A percentile compares a stretch with the other conserved stretches of the same genome.
Evolutionary conservation across 108 stramenopile species (phyloP).

Genomic region (Skeletonema marinoi): DNA sequence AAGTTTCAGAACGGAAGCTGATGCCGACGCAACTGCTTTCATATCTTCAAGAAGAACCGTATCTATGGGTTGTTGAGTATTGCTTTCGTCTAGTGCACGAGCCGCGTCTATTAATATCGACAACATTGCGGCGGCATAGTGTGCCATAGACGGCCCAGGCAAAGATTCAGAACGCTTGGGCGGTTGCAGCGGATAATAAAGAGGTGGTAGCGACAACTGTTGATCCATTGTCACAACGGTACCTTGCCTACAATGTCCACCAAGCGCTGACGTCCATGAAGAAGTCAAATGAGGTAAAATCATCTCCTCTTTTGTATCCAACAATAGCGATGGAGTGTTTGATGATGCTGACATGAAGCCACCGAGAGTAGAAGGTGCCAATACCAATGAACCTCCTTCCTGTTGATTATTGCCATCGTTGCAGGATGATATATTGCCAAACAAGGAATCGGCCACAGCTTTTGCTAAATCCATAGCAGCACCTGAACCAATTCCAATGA

Average conservation of each 20-base stretch:
- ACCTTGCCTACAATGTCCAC: constrained; percentile 7
- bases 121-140: constrained; percentile 37
- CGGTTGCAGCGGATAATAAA: constrained; percentile 26
- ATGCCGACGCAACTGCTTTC: constrained; percentile 27
- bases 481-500: constrained; percentile 72
- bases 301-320: constrained; percentile 70
- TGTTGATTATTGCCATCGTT: background rate
- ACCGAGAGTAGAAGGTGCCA: constrained; percentile 64
- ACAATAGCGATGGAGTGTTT: constrained; percentile 48
- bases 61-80: background rate
- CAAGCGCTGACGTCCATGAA: background rate
- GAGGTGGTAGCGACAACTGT: constrained; percentile 33
- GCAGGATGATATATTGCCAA: constrained; percentile 7
- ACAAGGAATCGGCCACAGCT: constrained; percentile 39
- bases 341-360: constrained; percentile 61
- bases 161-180: constrained; percentile 5
- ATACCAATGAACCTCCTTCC: constrained; percentile 35
- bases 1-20: constrained; percentile 22
- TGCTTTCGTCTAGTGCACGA: constrained; percentile 19
- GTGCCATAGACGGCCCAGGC: constrained; percentile 27
- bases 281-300: constrained; percentile 48
- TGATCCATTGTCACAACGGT: constrained; percentile 50
- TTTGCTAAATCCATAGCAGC: constrained; percentile 82
- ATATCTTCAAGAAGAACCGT: constrained; percentile 7
- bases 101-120: constrained; percentile 39